A percentile compares a stretch with the other conserved stretches of the same genome.
phyloP scores from a whole-genome alignment of 2,329 filamentous ascomycete genomes.

The Helotiales sp. region DNA sequence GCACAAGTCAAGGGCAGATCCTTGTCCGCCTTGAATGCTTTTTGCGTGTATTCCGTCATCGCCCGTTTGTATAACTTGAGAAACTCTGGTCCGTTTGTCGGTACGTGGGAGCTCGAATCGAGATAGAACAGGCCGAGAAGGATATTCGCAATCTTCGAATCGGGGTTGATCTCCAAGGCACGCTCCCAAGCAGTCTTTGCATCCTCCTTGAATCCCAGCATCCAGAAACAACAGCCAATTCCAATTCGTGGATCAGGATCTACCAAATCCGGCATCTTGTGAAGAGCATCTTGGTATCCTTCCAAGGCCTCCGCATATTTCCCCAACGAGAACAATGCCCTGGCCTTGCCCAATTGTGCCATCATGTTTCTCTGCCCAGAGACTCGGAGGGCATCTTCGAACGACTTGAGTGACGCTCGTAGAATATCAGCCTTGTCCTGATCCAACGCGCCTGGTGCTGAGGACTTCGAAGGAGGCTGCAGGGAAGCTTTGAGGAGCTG shows the following conservation, averaged over 20 bases:
- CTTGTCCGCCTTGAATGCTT: constrained; percentile 91
- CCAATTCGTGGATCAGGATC: constrained; percentile 96
- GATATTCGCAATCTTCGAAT: constrained; percentile 89
- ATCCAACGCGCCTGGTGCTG: constrained; percentile 66
- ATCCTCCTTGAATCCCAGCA: constrained; percentile 91
- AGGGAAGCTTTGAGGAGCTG: constrained; percentile 86
- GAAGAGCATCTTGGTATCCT: constrained; percentile 84
- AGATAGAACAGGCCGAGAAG: constrained; percentile 90
- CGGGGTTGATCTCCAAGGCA: constrained; percentile 76
- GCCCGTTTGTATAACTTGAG: constrained; percentile 85
- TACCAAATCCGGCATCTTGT: constrained; percentile 82
- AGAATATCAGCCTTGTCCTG: constrained; percentile 78
- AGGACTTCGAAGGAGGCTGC: constrained; percentile 73
- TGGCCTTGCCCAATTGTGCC: constrained; percentile 87
- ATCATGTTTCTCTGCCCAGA: constrained; percentile 90
- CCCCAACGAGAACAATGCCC: constrained; percentile 83
- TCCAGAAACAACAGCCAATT: constrained; percentile 97
- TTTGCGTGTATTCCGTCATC: constrained; percentile 93
- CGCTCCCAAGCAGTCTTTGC: constrained; percentile 91
- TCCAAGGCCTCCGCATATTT: constrained; percentile 84
- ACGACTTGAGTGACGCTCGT: constrained; percentile 86
- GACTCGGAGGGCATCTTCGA: constrained; percentile 88
- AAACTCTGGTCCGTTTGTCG: constrained; percentile 85
- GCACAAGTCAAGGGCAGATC: constrained; percentile 87
- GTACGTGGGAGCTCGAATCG: constrained; percentile 80